Percentiles rank a stretch among this genome's conserved stretches.
These are phyloP conservation scores for Suillus luteus DNA, from an alignment of 768 basidiomycete species.

Conservation along the genomic window DNA sequence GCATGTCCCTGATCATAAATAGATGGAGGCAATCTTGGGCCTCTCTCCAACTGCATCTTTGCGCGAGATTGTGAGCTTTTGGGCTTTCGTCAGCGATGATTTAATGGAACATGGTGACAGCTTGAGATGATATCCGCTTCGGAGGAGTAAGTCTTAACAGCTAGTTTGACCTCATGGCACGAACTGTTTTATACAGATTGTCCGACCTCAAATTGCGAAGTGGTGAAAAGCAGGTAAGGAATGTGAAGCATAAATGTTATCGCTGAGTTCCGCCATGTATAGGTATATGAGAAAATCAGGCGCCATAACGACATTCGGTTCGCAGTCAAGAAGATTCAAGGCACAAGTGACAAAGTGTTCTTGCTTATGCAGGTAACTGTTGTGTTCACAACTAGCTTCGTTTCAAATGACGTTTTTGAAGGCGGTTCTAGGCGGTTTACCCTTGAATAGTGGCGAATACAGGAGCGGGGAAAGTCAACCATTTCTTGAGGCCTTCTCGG, in stretches of 20 bases:
- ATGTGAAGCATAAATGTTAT: not conserved
- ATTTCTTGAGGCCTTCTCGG: conserved; percentile 61
- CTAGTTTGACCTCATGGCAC: not conserved
- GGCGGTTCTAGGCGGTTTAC: conserved; percentile 74
- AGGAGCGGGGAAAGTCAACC: conserved; percentile 73
- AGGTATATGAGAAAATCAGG: conserved; percentile 68
- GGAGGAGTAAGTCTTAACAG: conserved; percentile 55
- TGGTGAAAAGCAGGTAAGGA: conserved; percentile 71
- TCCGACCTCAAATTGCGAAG: conserved; percentile 66
- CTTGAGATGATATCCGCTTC: conserved; percentile 65
- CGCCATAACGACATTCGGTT: conserved; percentile 80
- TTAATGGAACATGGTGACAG: conserved; percentile 34
- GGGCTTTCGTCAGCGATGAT: conserved; percentile 4
- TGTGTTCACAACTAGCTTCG: not conserved
- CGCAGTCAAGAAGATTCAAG: conserved; percentile 67
- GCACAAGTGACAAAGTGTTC: conserved; percentile 76
- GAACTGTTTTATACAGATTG: conserved; percentile 46
- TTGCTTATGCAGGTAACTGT: conserved; percentile 70
- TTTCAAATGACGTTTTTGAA: conserved; percentile 32
- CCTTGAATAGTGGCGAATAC: conserved; percentile 68
- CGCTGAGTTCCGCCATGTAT: not conserved
- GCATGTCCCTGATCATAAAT: conserved; percentile 10
- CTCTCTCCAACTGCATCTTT: conserved; percentile 55
- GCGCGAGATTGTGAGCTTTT: conserved; percentile 63
- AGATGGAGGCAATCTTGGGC: conserved; percentile 72